Base-by-base conservation (phyloP, 495 filamentous ascomycete species). In the Penicillium macrosclerotiorum region DNA sequence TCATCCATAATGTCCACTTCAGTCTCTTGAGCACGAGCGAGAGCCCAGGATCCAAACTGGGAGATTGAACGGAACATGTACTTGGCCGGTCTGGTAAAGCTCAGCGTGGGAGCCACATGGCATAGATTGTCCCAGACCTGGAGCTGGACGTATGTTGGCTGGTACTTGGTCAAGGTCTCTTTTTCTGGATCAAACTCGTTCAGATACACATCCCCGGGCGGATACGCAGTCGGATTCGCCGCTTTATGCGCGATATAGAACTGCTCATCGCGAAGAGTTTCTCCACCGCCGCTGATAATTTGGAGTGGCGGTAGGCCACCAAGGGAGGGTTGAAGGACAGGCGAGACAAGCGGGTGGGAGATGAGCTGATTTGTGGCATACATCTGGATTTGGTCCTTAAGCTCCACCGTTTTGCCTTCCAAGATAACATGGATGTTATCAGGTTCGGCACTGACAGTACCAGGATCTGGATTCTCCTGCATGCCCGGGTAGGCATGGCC, bases 61-160 rank as follows among this genome's bases (percentile, higher is more conserved):
- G 92, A 87, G 18, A 96, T 82, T 6, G 84, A 83, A 17, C 89
- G 79, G 60, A 86, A 96, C 89, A 96, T 95, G 59, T 86, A 88
- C 56, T 96, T 97, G 8, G 92, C 92, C 1, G 92, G 92, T n/a
- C 82, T 74, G 0, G 92, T 96, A 57, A 92, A 97, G 61, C 87
- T 92, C 9, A 97, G 71, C 1, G 90, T 94, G 4, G 90, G 88
- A 2, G 85, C 87, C 9, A 95, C 92, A 60, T 97, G 92, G 41
- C 92, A 97, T 13, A 95, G 69, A 57, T 95, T 82, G 23, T 96
- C 92, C 89, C 92, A 96, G 5, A 97, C 85, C 63, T 97, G 92
- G n/a, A 97, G 72, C 62, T 95, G 90, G 7, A 97, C 92, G 58
- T 95, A 83, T 0, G 92, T 97, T 2, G 89, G 86, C 25, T 79